Percentiles rank a stretch among this genome's conserved stretches.
Conservation (phyloP, 345 rosid genomes). For the Arabis hirsuta region DNA sequence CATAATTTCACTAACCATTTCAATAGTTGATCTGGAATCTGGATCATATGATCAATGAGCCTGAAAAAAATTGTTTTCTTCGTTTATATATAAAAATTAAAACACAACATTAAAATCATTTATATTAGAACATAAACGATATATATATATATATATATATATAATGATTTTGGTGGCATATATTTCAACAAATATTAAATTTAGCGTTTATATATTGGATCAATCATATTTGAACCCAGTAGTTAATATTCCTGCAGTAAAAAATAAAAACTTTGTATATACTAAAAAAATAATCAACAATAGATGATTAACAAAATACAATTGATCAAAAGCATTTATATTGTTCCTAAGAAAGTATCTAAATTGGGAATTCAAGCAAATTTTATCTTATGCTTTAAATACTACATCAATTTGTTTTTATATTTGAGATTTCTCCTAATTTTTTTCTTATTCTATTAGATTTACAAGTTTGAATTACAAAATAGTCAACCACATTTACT, state of each 20-base stretch:
- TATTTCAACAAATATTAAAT: background rate
- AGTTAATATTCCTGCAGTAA: background rate
- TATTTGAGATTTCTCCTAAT: background rate
- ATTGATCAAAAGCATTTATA: background rate
- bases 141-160: background rate
- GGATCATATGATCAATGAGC: background rate
- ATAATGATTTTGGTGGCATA: background rate
- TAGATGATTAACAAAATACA: background rate
- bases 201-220: background rate
- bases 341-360: background rate
- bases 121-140: background rate
- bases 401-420: background rate
- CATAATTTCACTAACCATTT: conserved; percentile 34
- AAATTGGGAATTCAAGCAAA: background rate
- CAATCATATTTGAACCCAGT: background rate
- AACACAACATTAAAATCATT: conserved; percentile 9
- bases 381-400: background rate
- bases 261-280: background rate
- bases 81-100: background rate
- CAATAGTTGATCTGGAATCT: conserved; percentile 6
- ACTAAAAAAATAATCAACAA: conserved; percentile 11
- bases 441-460: background rate
- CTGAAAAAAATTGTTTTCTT: background rate
- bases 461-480: conserved; percentile 6
- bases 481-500: background rate